A percentile compares a stretch with the other conserved stretches of the same genome.
These are phyloP conservation scores for Scleroderma citrinum DNA, from an alignment of 768 basidiomycete species.

Conservation along the genomic window DNA sequence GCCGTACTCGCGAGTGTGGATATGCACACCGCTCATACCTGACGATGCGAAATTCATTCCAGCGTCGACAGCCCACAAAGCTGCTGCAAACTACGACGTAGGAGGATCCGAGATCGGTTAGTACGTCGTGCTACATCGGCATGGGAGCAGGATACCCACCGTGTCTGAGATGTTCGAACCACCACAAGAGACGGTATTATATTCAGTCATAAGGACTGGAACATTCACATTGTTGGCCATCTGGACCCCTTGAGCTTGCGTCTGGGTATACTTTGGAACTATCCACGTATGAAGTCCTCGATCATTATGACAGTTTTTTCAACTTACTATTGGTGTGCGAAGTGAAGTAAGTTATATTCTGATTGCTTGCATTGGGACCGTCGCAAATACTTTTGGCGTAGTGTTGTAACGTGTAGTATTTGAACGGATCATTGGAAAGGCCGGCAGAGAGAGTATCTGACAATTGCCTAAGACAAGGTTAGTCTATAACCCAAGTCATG, in stretches of 20 bases:
- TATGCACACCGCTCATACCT: constrained; percentile 30
- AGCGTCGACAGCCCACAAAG: constrained; percentile 32
- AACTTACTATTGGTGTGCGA: constrained; percentile 29
- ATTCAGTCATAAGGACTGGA: constrained; percentile 31
- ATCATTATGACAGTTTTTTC: neutral
- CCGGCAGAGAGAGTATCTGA: constrained; percentile 28
- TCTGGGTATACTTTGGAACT: constrained; percentile 26
- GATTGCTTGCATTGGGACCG: constrained; percentile 26
- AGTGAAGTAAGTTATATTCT: constrained; percentile 30
- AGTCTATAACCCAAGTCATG: neutral
- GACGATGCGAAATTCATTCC: constrained; percentile 29
- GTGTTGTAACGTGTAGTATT: constrained; percentile 32
- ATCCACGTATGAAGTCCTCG: neutral
- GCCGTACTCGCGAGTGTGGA: constrained; percentile 32
- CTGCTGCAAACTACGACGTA: constrained; percentile 28
- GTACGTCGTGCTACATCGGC: too few species aligned
- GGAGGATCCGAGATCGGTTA: neutral
- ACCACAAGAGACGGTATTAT: constrained; percentile 34
- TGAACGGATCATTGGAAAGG: constrained; percentile 24
- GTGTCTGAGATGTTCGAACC: constrained; percentile 32
- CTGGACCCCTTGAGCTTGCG: constrained; percentile 25
- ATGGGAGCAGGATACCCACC: constrained; percentile 11
- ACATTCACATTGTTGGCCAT: constrained; percentile 19
- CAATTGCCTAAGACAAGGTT: constrained; percentile 18
- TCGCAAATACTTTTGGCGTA: constrained; percentile 30